Conservation (phyloP, 495 filamentous ascomycete species). For the Aspergillus ostianus region DNA sequence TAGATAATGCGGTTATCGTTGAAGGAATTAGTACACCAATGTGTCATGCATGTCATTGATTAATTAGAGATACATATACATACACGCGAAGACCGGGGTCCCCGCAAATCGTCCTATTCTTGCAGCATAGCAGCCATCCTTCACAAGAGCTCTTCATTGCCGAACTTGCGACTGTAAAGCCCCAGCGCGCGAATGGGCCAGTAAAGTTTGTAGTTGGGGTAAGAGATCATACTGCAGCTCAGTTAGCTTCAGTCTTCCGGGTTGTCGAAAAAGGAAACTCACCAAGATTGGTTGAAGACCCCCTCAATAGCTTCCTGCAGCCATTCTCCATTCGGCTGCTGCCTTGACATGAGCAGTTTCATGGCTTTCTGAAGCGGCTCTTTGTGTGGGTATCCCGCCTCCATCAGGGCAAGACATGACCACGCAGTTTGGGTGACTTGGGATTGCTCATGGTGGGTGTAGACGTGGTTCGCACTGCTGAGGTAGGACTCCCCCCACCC, state of each 20-base stretch:
- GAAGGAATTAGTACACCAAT: not conserved
- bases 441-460: conserved; percentile 58
- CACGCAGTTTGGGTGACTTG: conserved; percentile 95
- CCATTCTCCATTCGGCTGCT: conserved; percentile 90
- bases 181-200: conserved; percentile 94
- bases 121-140: not conserved
- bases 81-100: not conserved
- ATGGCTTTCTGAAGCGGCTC: conserved; percentile 71
- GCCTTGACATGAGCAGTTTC: conserved; percentile 78
- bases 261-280: conserved; percentile 27
- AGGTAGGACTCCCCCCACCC: conserved; percentile 97
- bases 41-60: not conserved
- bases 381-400: conserved; percentile 76
- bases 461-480: conserved; percentile 62
- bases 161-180: conserved; percentile 76
- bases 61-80: not conserved
- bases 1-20: too few species aligned
- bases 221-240: conserved; percentile 82
- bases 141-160: conserved; percentile 54
- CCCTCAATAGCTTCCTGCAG: conserved; percentile 93
- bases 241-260: conserved; percentile 73
- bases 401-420: conserved; percentile 81
- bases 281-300: conserved; percentile 98
- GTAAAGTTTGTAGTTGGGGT: conserved; percentile 98
- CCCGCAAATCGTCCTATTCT: not conserved